phyloP scores from a whole-genome alignment of 345 rosid species.

The Ceriops zippeliana region DNA sequence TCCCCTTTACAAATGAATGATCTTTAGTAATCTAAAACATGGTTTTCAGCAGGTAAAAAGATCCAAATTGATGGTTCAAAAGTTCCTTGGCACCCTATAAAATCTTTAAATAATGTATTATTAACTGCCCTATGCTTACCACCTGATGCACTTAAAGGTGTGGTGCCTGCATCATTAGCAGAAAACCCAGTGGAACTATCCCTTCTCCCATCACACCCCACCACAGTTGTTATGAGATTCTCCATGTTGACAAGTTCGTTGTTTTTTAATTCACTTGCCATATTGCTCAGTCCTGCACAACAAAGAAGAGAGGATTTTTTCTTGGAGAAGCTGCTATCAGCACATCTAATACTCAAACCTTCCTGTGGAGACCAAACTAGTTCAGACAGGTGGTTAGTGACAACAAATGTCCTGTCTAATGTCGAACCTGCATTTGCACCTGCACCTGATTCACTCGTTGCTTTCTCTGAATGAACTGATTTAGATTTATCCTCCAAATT shows the following conservation, averaged over 20 bases:
- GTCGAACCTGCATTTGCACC: constrained; percentile 83
- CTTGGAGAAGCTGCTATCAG: constrained; percentile 55
- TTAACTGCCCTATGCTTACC: constrained; percentile 25
- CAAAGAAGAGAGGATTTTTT: constrained; percentile 19
- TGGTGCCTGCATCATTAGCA: constrained; percentile 20
- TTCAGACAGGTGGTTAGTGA: constrained; percentile 63
- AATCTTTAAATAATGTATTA: neutral
- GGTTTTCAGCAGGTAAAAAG: neutral
- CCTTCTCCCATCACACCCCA: constrained; percentile 6
- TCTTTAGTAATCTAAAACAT: no score
- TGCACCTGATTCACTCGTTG: constrained; percentile 55
- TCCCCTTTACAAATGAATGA: constrained; percentile 5
- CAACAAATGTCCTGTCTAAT: constrained; percentile 43
- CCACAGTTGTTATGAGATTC: constrained; percentile 8
- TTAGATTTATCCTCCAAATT: constrained; percentile 39
- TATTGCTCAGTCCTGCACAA: constrained; percentile 39
- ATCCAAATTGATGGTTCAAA: no score
- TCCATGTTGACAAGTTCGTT: constrained; percentile 25
- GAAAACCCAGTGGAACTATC: constrained; percentile 20
- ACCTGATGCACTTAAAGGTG: constrained; percentile 22
- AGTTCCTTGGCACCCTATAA: no score
- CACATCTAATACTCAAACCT: constrained; percentile 70
- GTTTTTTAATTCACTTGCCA: constrained; percentile 19
- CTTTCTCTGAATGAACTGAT: constrained; percentile 30
- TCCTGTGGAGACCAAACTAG: constrained; percentile 87